These are phyloP conservation scores for Rhizopus sp. DNA, from an alignment of 371 early-diverging fungal species.

Conservation along the genomic window DNA sequence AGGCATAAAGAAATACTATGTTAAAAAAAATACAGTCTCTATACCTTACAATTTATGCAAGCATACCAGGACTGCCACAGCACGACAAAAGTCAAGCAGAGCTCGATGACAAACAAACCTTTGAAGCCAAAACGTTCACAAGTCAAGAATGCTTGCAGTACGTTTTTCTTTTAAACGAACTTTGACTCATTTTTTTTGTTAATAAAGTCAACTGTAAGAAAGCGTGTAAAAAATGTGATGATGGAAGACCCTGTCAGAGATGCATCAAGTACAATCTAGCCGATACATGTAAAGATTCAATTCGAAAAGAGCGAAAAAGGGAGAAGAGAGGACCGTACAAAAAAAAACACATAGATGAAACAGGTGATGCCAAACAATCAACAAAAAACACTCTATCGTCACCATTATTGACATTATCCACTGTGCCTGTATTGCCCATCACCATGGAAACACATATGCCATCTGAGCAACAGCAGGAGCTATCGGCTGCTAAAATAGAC, in stretches of 20 bases:
- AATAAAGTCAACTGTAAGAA: conserved; percentile 72
- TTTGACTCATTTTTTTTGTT: not conserved
- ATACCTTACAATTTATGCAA: no score
- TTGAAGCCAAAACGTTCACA: conserved; percentile 37
- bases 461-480: no score
- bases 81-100: no score
- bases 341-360: not conserved
- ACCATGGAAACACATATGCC: no score
- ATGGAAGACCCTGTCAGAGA: conserved; percentile 74
- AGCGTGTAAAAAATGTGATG: conserved; percentile 87
- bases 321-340: conserved; percentile 75
- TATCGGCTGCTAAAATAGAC: no score
- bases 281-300: conserved; percentile 70
- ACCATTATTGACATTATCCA: no score
- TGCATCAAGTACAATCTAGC: conserved; percentile 69
- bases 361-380: not conserved
- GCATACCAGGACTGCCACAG: no score
- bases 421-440: no score
- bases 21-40: no score
- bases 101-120: no score
- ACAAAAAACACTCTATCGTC: no score
- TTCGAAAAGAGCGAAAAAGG: conserved; percentile 75
- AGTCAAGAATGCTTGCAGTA: conserved; percentile 54
- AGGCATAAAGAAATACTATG: no score
- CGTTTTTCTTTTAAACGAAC: conserved; percentile 11